A percentile compares a stretch with the other conserved stretches of the same genome.
Conservation (phyloP, 2,329 filamentous ascomycete genomes). For the Elsinoe perseae region DNA sequence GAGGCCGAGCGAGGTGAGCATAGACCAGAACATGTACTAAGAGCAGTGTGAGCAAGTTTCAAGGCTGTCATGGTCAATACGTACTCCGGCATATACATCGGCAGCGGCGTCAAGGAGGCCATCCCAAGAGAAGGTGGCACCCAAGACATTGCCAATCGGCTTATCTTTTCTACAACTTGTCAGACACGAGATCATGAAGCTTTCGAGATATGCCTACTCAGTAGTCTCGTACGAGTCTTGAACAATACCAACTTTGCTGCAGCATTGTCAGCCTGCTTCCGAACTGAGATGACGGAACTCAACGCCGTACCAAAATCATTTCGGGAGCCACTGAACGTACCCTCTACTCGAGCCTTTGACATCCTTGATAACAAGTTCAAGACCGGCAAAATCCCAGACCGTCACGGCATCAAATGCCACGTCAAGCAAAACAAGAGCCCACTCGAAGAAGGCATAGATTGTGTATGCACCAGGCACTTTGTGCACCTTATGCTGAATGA, state of each 20-base stretch:
- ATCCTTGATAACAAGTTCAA: constrained; percentile 84
- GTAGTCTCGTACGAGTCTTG: constrained; percentile 35
- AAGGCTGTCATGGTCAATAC: constrained; percentile 27
- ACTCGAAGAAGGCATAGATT: constrained; percentile 95
- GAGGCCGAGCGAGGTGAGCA: constrained; percentile 80
- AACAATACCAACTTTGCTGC: constrained; percentile 41
- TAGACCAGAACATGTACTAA: constrained; percentile 91
- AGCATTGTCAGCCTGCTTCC: constrained; percentile 23
- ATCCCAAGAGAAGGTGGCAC: constrained; percentile 62
- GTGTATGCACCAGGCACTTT: constrained; percentile 92
- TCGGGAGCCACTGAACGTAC: constrained; percentile 96
- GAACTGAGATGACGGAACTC: neutral
- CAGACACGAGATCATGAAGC: constrained; percentile 20
- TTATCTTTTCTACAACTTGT: constrained; percentile 59
- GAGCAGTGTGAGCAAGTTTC: neutral
- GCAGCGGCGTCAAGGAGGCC: constrained; percentile 73
- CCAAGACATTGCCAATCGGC: constrained; percentile 61
- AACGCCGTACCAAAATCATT: constrained; percentile 44
- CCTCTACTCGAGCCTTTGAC: constrained; percentile 86
- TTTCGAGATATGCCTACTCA: neutral
- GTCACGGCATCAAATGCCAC: constrained; percentile 95
- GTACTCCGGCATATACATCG: constrained; percentile 84
- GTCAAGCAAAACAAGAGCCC: constrained; percentile 88
- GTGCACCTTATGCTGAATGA: constrained; percentile 98
- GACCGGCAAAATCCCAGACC: constrained; percentile 77